phyloP scores from a whole-genome alignment of 139 green algal genomes.

The Limnomonas spitsbergensis region DNA sequence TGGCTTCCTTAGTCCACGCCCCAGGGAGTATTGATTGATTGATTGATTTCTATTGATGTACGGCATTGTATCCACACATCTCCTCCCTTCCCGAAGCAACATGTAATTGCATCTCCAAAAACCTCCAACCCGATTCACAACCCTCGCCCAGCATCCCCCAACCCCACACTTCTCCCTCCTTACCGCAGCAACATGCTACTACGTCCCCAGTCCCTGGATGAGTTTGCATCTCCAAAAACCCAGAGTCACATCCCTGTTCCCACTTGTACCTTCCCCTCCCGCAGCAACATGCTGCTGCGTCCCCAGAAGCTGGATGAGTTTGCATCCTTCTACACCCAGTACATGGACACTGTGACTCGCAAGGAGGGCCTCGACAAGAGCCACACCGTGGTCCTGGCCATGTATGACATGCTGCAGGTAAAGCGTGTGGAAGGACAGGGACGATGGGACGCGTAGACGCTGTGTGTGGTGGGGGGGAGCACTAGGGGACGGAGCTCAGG shows the following conservation, averaged over 20 bases:
- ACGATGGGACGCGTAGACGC: no score
- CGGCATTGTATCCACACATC: no score
- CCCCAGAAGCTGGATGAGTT: constrained; percentile 45
- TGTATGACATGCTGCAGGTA: constrained; percentile 50
- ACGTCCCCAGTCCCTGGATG: constrained; percentile 38
- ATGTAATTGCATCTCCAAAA: no score
- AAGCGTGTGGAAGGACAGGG: constrained; percentile 27
- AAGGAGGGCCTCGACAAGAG: constrained; percentile 23
- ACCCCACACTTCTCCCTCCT: neutral
- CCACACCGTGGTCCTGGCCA: constrained; percentile 21
- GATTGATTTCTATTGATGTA: no score
- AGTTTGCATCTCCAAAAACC: no score
- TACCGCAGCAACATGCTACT: constrained; percentile 17
- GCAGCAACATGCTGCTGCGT: constrained; percentile 25
- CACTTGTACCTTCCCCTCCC: neutral
- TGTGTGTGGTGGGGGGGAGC: neutral
- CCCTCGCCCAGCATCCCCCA: no score
- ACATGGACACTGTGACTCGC: neutral
- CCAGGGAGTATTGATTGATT: no score
- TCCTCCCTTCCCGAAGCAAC: no score
- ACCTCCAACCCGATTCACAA: no score
- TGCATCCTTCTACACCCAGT: constrained; percentile 23
- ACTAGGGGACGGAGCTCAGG: no score
- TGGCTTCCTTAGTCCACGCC: no score
- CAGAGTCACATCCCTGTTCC: no score